A percentile compares a stretch with the other conserved stretches of the same genome.
These are phyloP conservation scores for Aspergillus sp. DNA, from an alignment of 2,329 filamentous ascomycete genomes.

Conservation along the genomic window DNA sequence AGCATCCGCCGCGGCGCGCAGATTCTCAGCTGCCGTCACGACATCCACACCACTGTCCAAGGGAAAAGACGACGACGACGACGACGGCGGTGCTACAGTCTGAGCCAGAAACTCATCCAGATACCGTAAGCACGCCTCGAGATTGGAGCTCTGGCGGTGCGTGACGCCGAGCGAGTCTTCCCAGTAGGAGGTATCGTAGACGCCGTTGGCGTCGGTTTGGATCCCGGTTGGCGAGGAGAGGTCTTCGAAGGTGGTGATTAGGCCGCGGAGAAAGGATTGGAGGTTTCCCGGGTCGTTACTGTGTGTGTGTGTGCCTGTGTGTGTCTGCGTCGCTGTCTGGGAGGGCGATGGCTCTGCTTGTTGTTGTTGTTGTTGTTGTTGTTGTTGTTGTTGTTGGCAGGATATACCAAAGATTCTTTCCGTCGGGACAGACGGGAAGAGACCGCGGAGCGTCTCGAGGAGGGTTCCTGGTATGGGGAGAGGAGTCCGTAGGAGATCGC, in stretches of 20 bases:
- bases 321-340: too few species aligned
- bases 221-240: conserved; percentile 33
- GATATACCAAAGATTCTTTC: conserved; percentile 58
- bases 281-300: conserved; percentile 57
- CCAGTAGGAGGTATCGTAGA: conserved; percentile 57
- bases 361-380: conserved; percentile 52
- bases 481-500: conserved; percentile 38
- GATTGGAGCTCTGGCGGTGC: conserved; percentile 74
- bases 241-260: conserved; percentile 58
- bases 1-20: conserved; percentile 70
- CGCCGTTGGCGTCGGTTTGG: conserved; percentile 26
- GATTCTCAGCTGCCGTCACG: conserved; percentile 80
- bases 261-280: conserved; percentile 56
- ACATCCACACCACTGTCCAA: conserved; percentile 55
- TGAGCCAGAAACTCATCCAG: conserved; percentile 65
- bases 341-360: conserved; percentile 16
- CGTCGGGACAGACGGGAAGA: conserved; percentile 36
- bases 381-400: conserved; percentile 55
- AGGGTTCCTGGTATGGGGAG: conserved; percentile 13
- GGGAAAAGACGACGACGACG: too few species aligned
- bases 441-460: conserved; percentile 32
- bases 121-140: conserved; percentile 62
- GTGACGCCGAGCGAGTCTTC: conserved; percentile 84
- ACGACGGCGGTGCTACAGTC: conserved; percentile 29
- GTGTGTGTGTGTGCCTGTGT: neutral